Conservation (phyloP, 352 stramenopile genomes). For the Phytopythium litorale region DNA sequence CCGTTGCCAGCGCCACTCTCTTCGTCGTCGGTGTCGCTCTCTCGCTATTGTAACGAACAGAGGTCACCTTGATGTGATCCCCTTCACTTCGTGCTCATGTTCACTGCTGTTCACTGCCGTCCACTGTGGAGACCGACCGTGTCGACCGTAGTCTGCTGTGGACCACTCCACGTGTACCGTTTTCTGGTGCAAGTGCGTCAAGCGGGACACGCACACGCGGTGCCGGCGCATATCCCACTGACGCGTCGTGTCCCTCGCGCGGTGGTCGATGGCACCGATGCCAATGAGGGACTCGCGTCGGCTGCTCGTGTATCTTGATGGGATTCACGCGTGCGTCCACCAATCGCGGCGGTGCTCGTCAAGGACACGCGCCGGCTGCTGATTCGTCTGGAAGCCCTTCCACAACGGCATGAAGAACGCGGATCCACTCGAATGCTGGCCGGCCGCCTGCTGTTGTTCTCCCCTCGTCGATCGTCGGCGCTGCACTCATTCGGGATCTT, state of each 20-base stretch:
- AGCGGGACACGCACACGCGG: neutral
- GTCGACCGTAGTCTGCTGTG: neutral
- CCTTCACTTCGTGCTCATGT: too few relatives aligned
- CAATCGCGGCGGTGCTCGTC: conserved; percentile 4
- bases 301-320: neutral
- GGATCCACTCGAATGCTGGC: neutral
- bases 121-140: too few relatives aligned
- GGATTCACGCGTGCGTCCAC: neutral
- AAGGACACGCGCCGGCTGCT: conserved; percentile 2
- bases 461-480: too few relatives aligned
- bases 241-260: neutral
- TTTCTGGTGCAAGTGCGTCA: neutral
- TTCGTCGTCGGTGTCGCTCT: too few relatives aligned
- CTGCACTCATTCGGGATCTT: neutral
- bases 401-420: too few relatives aligned
- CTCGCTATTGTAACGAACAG: too few relatives aligned
- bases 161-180: neutral
- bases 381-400: neutral
- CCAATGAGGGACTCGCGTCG: too few relatives aligned
- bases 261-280: too few relatives aligned
- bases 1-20: neutral
- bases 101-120: too few relatives aligned
- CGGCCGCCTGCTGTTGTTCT: neutral
- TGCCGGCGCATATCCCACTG: neutral
- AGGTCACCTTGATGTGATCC: too few relatives aligned